Conservation (phyloP, 2,329 filamentous ascomycete genomes). For the Paecilomyces sp. region DNA sequence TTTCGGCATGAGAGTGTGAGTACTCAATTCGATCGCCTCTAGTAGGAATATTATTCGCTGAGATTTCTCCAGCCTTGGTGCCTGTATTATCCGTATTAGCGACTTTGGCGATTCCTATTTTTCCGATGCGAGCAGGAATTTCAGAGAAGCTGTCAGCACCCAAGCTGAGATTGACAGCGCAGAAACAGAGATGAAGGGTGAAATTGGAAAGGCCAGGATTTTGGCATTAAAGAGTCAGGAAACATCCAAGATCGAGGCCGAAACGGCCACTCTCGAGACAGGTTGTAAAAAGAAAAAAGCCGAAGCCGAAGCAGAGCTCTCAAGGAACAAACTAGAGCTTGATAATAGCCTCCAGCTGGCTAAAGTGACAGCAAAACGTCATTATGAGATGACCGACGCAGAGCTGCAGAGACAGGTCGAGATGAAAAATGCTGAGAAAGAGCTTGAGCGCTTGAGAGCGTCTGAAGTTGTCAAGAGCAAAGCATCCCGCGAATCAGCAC, state of each 20-base stretch:
- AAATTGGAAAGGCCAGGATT: constrained; percentile 61
- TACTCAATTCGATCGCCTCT: not conserved
- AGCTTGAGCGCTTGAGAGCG: constrained; percentile 72
- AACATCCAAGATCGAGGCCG: constrained; percentile 80
- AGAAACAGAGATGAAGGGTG: constrained; percentile 56
- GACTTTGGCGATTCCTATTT: constrained; percentile 65
- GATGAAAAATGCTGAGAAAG: constrained; percentile 67
- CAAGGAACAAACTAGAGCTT: constrained; percentile 65
- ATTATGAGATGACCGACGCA: constrained; percentile 68
- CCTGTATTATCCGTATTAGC: constrained; percentile 80
- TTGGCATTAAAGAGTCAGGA: constrained; percentile 76
- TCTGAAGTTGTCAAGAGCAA: constrained; percentile 70
- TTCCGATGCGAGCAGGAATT: constrained; percentile 71
- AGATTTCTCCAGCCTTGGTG: constrained; percentile 52
- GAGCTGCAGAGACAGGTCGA: constrained; percentile 75
- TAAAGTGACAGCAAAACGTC: constrained; percentile 64
- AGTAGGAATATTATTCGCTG: constrained; percentile 1
- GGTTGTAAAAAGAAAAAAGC: constrained; percentile 78
- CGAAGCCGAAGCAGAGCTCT: constrained; percentile 66
- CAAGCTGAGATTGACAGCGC: constrained; percentile 62
- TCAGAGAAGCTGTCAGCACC: constrained; percentile 73
- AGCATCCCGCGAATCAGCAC: constrained; percentile 38
- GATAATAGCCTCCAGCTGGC: constrained; percentile 68
- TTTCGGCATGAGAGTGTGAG: constrained; percentile 67
- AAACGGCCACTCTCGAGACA: constrained; percentile 77